A percentile compares a stretch with the other conserved stretches of the same genome.
These are phyloP conservation scores for Platanus orientalis DNA, from an alignment of 164 flowering plant genomes.

Conservation along the genomic window DNA sequence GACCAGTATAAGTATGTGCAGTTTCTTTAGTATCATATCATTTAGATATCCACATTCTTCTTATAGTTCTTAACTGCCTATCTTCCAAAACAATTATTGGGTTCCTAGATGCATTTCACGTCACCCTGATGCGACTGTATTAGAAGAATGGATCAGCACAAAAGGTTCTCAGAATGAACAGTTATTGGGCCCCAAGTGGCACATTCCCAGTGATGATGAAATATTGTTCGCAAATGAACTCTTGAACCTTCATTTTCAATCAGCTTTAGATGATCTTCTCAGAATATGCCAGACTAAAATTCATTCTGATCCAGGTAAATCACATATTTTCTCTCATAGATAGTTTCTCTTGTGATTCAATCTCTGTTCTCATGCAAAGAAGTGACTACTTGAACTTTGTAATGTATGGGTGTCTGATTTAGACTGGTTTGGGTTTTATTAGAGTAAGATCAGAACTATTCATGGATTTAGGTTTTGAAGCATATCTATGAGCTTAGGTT, in stretches of 20 bases:
- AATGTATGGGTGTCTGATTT: background rate
- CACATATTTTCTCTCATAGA: background rate
- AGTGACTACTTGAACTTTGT: background rate
- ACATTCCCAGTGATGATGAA: conserved; percentile 73
- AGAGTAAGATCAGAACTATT: background rate
- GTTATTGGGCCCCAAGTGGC: conserved; percentile 66
- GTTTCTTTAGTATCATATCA: conserved; percentile 1
- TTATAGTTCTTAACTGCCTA: background rate
- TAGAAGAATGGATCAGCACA: conserved; percentile 89
- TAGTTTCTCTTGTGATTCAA: background rate
- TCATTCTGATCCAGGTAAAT: conserved; percentile 74
- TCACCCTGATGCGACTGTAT: conserved; percentile 54
- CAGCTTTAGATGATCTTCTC: conserved; percentile 85
- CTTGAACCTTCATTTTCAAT: conserved; percentile 62
- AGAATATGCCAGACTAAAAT: conserved; percentile 64
- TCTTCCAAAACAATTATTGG: background rate
- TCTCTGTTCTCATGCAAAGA: background rate
- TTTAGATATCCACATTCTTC: background rate
- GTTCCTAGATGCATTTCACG: conserved; percentile 50
- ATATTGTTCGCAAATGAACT: conserved; percentile 84
- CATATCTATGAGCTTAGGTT: background rate
- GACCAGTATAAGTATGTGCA: conserved; percentile 76
- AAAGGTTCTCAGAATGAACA: conserved; percentile 48
- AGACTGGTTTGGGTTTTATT: background rate
- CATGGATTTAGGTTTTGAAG: background rate